Evolutionary conservation across 2,329 filamentous ascomycete species (phyloP), one percentile per base, ranked within the genome.

Genomic region (Epichloe typhina): DNA sequence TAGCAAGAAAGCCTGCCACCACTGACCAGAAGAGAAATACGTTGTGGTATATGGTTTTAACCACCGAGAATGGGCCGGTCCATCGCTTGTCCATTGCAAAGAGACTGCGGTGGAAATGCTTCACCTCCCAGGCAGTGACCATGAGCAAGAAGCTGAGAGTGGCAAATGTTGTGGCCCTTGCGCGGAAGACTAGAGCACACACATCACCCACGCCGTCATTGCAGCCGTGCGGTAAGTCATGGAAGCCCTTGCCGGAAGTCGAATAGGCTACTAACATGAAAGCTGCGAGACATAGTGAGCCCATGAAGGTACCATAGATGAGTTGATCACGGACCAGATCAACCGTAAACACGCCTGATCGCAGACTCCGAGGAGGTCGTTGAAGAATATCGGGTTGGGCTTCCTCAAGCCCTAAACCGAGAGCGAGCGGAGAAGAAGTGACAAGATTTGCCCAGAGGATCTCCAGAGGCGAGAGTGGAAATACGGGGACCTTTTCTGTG

Each of bases 401-500:
- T 52, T 80, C 74, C 60, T 88, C 84, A 53, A 87, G 78, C 5
- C 84, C 84, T 0, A 88, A 73, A 49, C 84, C 84, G 58, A 88
- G 79, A 41, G 84, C 84, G 1, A 85, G 74, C 57, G 86, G 77
- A 6, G 80, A 84, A 1, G 81, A 85, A 1, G 84, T 88, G 49
- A 87, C 76, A 60, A 88, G 79, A 62, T 87, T 88, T 55, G 84
- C 82, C 84, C 84, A 88, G 35, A 88, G 75, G 59, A 87, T 86
- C 61, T 88, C 83, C 4, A 88, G 74, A 0, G 84, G 83, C 0
- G 82, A 82, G 13, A 88, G 71, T 0, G 83, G 84, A 60, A 86
- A 87, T 13, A 87, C 79, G 1, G 82, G 83, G 15, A 79, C 66
- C 12, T 70, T 69, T 2, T 71, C 62, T 0, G 55, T 56, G 58